phyloP scores from a whole-genome alignment of 257 asterid genomes.

The Pogostemon cablin region DNA sequence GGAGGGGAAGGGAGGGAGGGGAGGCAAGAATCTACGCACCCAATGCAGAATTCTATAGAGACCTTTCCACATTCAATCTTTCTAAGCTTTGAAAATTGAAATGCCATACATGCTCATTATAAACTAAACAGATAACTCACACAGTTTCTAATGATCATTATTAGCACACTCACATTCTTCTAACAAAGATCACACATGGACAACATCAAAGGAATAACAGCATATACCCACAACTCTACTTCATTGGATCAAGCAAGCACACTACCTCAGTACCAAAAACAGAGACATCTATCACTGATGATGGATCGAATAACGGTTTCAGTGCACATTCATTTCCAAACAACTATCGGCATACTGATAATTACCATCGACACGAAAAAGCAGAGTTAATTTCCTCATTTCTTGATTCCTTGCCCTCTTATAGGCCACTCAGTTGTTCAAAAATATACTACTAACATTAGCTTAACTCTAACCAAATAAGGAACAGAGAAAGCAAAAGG shows the following conservation, averaged over 20 bases:
- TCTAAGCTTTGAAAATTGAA: not conserved
- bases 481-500: conserved; percentile 19
- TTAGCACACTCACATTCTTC: conserved; percentile 9
- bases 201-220: not conserved
- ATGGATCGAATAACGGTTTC: not conserved
- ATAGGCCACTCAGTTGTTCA: conserved; percentile 24
- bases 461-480: conserved; percentile 21
- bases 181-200: not conserved
- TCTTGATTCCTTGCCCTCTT: not conserved
- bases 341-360: not conserved
- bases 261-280: not conserved
- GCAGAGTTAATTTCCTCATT: conserved; percentile 15
- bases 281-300: not conserved
- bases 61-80: not conserved
- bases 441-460: conserved; percentile 23
- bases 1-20: no score
- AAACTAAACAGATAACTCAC: no score
- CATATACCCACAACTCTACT: not conserved
- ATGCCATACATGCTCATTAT: no score
- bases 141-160: not conserved
- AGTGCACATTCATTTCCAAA: conserved; percentile 14
- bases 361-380: conserved; percentile 5
- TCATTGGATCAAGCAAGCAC: conserved; percentile 13
- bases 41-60: not conserved
- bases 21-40: not conserved